These are phyloP conservation scores for Geotrichum bryndzae DNA, from an alignment of 1,139 yeast genomes.

Conservation along the genomic window DNA sequence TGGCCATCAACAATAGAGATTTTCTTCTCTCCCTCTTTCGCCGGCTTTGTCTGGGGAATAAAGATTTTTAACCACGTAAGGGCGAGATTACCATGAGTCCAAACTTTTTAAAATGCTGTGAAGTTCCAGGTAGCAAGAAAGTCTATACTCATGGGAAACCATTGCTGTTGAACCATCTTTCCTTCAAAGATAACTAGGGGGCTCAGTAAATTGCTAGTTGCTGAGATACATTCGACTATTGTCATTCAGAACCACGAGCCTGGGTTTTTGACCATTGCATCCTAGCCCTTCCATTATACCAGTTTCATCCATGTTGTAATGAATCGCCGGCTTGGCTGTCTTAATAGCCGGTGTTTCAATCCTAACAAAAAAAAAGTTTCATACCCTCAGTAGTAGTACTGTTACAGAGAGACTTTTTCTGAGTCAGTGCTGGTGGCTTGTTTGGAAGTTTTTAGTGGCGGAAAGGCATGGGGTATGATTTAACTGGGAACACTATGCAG, in stretches of 20 bases:
- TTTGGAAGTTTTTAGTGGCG: background rate
- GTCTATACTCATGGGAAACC: background rate
- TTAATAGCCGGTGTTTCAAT: background rate
- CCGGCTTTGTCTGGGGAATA: background rate
- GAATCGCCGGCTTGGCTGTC: background rate
- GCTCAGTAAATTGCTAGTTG: background rate
- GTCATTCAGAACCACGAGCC: background rate
- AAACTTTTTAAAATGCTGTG: background rate
- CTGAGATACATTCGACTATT: too few relatives aligned
- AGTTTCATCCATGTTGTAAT: background rate
- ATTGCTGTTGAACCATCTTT: background rate
- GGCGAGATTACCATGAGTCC: background rate
- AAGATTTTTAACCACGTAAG: background rate
- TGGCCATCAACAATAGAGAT: background rate
- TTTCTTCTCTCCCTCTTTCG: background rate
- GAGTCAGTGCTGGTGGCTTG: background rate
- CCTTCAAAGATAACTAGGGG: background rate
- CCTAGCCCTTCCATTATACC: background rate
- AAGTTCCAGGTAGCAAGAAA: background rate
- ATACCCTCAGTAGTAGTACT: background rate
- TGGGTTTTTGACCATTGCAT: background rate
- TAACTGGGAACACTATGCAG: background rate
- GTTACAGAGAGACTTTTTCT: background rate
- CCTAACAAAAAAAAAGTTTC: background rate
- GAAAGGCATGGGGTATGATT: background rate